These are phyloP conservation scores for Hymenoscyphus repandus DNA, from an alignment of 2,329 filamentous ascomycete species.

Conservation along the genomic window DNA sequence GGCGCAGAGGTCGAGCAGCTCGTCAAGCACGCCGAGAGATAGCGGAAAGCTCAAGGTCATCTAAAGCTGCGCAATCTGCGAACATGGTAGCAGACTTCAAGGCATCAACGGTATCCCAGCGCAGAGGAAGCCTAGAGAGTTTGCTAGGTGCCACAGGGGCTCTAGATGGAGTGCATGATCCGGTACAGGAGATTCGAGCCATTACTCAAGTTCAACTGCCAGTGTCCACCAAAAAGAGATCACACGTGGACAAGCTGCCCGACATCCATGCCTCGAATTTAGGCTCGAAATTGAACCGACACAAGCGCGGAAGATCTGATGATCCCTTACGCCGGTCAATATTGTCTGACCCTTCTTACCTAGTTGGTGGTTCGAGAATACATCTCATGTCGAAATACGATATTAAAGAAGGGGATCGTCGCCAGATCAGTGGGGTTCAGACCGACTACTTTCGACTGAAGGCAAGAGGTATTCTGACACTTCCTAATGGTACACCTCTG, in stretches of 20 bases:
- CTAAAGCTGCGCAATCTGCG: constrained; percentile 21
- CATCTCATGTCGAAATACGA: constrained; percentile 25
- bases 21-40: constrained; percentile 25
- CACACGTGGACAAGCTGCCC: constrained; percentile 14
- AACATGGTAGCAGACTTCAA: constrained; percentile 30
- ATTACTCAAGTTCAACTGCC: constrained; percentile 14
- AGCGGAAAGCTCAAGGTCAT: constrained; percentile 25
- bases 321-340: constrained; percentile 26
- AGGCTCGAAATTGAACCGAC: constrained; percentile 11
- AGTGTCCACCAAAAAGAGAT: constrained; percentile 15
- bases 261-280: constrained; percentile 10
- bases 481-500: constrained; percentile 27
- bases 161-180: constrained; percentile 25
- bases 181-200: constrained; percentile 13
- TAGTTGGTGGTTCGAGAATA: constrained; percentile 28
- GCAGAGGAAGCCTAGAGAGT: constrained; percentile 25
- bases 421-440: constrained; percentile 29
- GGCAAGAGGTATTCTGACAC: constrained; percentile 30
- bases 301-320: constrained; percentile 22
- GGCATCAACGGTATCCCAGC: constrained; percentile 18
- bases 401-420: constrained; percentile 18
- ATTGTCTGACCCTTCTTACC: constrained; percentile 28
- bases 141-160: constrained; percentile 23
- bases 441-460: constrained; percentile 34
- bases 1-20: constrained; percentile 27